Evolutionary conservation across 345 rosid species (phyloP), one percentile per base, ranked within the genome.

Genomic region (Melaleuca alternifolia): DNA sequence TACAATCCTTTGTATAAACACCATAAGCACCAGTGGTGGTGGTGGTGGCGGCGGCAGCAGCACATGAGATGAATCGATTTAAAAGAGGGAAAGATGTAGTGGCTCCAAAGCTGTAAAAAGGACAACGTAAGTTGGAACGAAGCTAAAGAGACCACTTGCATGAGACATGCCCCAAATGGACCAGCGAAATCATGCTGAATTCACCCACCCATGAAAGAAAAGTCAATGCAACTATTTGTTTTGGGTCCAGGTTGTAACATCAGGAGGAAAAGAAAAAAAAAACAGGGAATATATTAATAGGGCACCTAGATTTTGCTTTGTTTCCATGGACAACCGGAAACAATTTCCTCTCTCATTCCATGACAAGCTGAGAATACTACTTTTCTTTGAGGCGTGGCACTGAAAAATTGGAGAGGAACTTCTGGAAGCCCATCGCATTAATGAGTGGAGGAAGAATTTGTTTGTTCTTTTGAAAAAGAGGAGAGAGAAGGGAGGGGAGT

Each of bases 401-500:
- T 87, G 88, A 90, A 89, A 88, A 76, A 10, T 24, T 79, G 50
- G 84, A 86, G 48, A 71, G 56, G 54, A 33, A 87, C 84, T 61
- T 89, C 65, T 75, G 61, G 84, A 37, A 23, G 81, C 48, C 48
- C 24, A 71, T 33, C 81, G 37, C 33, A 16, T 85, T 56, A 53
- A 18, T 85, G 12, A 83, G 86, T 82, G 90, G 91, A 23, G 86
- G 51, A 84, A 82, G 87, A 88, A 85, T 83, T 76, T 86, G 3
- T n/a, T 51, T 84, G 23, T 12, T 33, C 1, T 28, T 61, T 28
- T 28, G 41, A 41, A 41, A 41, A 41, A 41, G 41, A 41, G 41
- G 41, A 41, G 3, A 41, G 41, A 41, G 41, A 4, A 41, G 1
- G 59, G 21, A 6, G 44, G 12, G 9, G 77, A 23, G 21, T 21